Conservation (phyloP, 495 filamentous ascomycete genomes). For the Trichoderma reesei region DNA sequence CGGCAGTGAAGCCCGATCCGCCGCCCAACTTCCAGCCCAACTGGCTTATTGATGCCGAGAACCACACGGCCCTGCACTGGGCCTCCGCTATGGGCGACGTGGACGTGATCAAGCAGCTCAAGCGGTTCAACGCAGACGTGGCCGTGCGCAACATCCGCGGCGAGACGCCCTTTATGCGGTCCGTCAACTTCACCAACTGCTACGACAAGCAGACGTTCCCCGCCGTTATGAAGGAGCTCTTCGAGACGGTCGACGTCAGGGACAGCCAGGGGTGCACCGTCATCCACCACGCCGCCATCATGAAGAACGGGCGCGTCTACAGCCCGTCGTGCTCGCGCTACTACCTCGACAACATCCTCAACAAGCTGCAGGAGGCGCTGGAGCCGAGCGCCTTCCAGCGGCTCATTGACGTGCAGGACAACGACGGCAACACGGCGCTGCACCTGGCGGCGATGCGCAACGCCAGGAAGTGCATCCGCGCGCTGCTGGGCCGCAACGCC, state of each 20-base stretch:
- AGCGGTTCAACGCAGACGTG: constrained; percentile 61
- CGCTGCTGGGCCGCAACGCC: constrained; percentile 61
- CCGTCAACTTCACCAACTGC: constrained; percentile 91
- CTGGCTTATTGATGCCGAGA: constrained; percentile 77
- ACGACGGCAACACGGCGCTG: constrained; percentile 78
- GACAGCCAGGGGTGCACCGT: constrained; percentile 75
- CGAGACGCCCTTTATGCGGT: constrained; percentile 91
- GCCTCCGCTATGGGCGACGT: constrained; percentile 96
- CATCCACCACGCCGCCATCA: constrained; percentile 85
- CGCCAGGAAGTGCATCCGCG: constrained; percentile 63
- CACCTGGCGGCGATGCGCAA: constrained; percentile 75
- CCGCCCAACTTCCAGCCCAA: constrained; percentile 78
- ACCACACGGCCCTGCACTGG: constrained; percentile 90
- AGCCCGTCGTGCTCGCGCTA: constrained; percentile 81
- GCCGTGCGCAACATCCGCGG: constrained; percentile 63
- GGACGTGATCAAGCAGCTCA: constrained; percentile 75
- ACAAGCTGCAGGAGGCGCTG: constrained; percentile 63
- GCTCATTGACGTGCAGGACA: constrained; percentile 64
- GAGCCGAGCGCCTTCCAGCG: constrained; percentile 57
- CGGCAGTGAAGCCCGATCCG: constrained; percentile 62
- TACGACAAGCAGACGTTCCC: constrained; percentile 84
- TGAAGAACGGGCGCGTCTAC: constrained; percentile 59
- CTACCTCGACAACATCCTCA: constrained; percentile 84
- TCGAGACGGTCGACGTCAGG: constrained; percentile 60
- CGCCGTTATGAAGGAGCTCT: constrained; percentile 64